Evolutionary conservation across 2,329 filamentous ascomycete species (phyloP).

Genomic region (Ambrosiella cleistominuta): DNA sequence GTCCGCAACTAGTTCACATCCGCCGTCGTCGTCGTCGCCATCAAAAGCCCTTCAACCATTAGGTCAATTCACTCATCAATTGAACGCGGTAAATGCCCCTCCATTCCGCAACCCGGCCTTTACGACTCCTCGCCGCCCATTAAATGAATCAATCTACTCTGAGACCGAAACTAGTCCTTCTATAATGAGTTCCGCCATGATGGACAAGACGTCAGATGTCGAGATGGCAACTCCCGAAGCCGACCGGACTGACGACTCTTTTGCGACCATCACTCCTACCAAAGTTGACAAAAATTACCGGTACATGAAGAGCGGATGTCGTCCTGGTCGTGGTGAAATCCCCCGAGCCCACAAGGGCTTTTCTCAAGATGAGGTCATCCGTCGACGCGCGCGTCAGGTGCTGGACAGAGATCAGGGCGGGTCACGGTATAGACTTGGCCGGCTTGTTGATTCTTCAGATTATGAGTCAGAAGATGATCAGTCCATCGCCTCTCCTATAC

Average conservation of each 20-base stretch:
- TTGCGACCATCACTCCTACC: conserved; percentile 27
- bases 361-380: conserved; percentile 27
- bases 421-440: conserved; percentile 23
- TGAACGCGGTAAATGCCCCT: conserved; percentile 20
- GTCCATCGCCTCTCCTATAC: conserved; percentile 1
- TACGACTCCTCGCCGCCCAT: conserved; percentile 41
- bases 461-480: conserved; percentile 31
- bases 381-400: conserved; percentile 36
- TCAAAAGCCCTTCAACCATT: conserved; percentile 26
- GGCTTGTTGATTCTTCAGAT: conserved; percentile 26
- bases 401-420: conserved; percentile 35
- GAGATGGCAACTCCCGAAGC: conserved; percentile 20
- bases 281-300: conserved; percentile 30
- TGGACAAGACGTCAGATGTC: conserved; percentile 35
- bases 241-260: conserved; percentile 10
- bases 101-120: conserved; percentile 47
- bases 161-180: conserved; percentile 42
- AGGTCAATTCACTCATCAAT: conserved; percentile 22
- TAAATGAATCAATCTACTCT: conserved; percentile 35
- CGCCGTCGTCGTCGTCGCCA: conserved; percentile 20
- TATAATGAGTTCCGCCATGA: conserved; percentile 22
- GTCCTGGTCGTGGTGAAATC: conserved; percentile 49
- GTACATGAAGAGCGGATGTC: conserved; percentile 23
- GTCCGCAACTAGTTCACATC: conserved; percentile 14
- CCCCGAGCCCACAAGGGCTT: conserved; percentile 27